Conservation (phyloP, 2,329 filamentous ascomycete species). For the Cercospora sesami region DNA sequence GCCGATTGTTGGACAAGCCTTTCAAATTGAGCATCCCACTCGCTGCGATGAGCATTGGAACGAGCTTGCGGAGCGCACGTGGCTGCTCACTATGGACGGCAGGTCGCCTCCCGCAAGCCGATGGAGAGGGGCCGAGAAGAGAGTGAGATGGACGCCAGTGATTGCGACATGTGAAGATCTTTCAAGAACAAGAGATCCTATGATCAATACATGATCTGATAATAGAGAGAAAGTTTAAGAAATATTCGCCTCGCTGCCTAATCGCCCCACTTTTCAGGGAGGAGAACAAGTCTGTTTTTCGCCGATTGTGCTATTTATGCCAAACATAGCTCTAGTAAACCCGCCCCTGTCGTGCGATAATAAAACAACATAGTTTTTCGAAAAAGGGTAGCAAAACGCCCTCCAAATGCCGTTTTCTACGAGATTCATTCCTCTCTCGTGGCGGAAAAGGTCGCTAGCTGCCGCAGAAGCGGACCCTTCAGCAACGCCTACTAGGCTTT, state of each 20-base stretch:
- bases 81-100: too few species aligned
- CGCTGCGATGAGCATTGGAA: too few species aligned
- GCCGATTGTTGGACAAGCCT: too few species aligned
- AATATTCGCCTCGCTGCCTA: not conserved
- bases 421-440: not conserved
- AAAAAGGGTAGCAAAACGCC: not conserved
- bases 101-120: too few species aligned
- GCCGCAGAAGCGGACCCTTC: not conserved
- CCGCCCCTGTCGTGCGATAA: not conserved
- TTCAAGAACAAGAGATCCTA: not conserved
- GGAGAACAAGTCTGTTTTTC: not conserved
- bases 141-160: too few species aligned
- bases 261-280: not conserved
- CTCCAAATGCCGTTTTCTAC: not conserved
- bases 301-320: constrained; percentile 10
- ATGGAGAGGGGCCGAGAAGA: too few species aligned
- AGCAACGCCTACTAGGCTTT: constrained; percentile 2
- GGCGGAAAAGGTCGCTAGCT: not conserved
- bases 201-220: not conserved
- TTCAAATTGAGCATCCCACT: too few species aligned
- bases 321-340: not conserved
- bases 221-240: not conserved
- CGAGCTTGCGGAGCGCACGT: too few species aligned
- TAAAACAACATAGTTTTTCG: not conserved
- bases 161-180: too few species aligned